These are phyloP conservation scores for Candida yuanshanica DNA, from an alignment of 805 yeast species.

Conservation along the genomic window DNA sequence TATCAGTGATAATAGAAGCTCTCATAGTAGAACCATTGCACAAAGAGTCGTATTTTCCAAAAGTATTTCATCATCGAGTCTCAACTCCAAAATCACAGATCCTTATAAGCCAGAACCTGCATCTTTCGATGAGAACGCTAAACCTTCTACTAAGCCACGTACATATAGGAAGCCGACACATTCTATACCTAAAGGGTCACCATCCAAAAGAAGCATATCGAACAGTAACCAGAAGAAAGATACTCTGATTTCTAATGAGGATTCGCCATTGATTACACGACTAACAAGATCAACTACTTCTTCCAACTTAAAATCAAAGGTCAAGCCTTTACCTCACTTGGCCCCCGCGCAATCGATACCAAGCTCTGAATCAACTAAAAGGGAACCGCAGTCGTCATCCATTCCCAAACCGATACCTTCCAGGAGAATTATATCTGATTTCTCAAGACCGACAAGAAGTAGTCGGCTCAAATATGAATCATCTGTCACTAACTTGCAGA, in stretches of 20 bases:
- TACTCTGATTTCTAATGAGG: slow-evolving; percentile 4
- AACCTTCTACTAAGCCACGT: neutral
- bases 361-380: neutral
- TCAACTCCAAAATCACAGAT: neutral
- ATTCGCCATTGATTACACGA: slow-evolving; percentile 19
- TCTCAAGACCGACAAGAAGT: slow-evolving; percentile 14
- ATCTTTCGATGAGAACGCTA: neutral
- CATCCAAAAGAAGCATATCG: slow-evolving; percentile 8
- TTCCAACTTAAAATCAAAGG: slow-evolving; percentile 12
- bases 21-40: neutral
- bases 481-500: slow-evolving; percentile 8
- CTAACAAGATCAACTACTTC: slow-evolving; percentile 22
- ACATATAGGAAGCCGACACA: neutral
- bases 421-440: slow-evolving; percentile 12
- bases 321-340: neutral
- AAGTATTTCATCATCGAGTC: neutral
- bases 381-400: neutral
- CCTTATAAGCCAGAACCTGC: neutral
- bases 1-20: neutral
- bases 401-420: slow-evolving; percentile 2
- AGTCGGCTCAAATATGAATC: slow-evolving; percentile 18
- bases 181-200: slow-evolving; percentile 1
- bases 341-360: neutral
- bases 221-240: neutral
- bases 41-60: neutral